Base-by-base conservation (phyloP, 2,329 filamentous ascomycete species). In the Remersonia thermophila region DNA sequence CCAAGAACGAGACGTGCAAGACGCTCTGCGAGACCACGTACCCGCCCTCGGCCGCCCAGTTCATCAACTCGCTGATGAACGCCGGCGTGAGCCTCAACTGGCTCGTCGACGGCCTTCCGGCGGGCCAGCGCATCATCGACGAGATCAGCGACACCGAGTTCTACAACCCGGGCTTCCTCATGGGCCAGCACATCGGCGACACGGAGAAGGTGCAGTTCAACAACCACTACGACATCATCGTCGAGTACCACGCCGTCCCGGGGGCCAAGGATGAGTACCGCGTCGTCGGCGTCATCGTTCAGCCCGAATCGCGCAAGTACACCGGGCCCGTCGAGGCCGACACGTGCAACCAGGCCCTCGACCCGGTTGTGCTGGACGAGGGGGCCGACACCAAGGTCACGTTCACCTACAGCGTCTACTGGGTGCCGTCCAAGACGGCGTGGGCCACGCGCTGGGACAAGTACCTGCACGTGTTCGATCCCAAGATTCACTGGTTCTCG, bases 361-460 rank as follows among this genome's bases (percentile, higher is more conserved):
- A 63, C 0, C 66, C 73, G 0, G 58, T 93, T n/a, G 55, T 74
- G 5, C 66, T 98, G 12, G 76, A 73, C 29, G 55, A 66, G 2
- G 68, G 72, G 16, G 54, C 56, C 13, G 53, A 57, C 11, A 85
- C 71, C 14, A 62, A 70, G 14, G 83, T 95, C 15, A 73, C 77
- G 2, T 98, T 84, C 65, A 94, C 86, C 4, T 98, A 98, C 63
- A 85, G 82, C 47, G 84, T 96, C 11, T 82, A 80, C 59, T 98
- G 91, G 91, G 73, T 71, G 39, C 74, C 77, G 47, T 95, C 86
- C 1, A 55, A 70, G 1, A 96, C 87, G 1, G 83, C 82, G 1
- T 98, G 93, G 80, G 91, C 91, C 18, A 98, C 91, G 10, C 76
- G 91, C 46, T 98, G 91, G 91, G 91, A 98, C 67, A 96, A 94